These are phyloP conservation scores for Huiozyma sinensis DNA, from an alignment of 805 yeast species.

Conservation along the genomic window DNA sequence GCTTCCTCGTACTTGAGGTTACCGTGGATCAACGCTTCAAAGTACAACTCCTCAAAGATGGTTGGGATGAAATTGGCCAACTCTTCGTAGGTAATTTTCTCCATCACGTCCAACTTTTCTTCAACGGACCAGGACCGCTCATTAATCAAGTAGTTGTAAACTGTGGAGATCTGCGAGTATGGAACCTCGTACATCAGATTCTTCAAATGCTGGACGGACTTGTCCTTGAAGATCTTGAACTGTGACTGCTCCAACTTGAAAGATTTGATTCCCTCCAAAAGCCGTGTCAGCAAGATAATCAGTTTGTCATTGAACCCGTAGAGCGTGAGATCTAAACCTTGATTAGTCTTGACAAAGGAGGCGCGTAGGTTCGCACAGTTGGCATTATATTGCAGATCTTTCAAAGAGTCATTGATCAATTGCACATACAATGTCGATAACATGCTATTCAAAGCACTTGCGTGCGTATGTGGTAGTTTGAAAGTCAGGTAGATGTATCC, in stretches of 20 bases:
- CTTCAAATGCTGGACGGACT: conserved; percentile 46
- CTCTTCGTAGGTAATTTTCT: conserved; percentile 37
- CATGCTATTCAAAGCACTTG: conserved; percentile 48
- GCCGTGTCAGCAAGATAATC: conserved; percentile 46
- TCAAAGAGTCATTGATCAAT: conserved; percentile 60
- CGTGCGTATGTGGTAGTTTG: conserved; percentile 51
- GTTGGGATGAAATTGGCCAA: conserved; percentile 41
- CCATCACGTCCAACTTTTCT: conserved; percentile 46
- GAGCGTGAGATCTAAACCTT: conserved; percentile 58
- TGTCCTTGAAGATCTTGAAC: conserved; percentile 58
- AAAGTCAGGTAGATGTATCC: conserved; percentile 58
- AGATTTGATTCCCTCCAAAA: conserved; percentile 41
- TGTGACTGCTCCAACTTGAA: conserved; percentile 46
- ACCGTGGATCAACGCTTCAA: conserved; percentile 71
- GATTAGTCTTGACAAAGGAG: conserved; percentile 47
- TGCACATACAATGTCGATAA: conserved; percentile 56
- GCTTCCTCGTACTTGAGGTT: conserved; percentile 53
- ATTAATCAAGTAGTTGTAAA: conserved; percentile 53
- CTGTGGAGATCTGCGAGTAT: conserved; percentile 61
- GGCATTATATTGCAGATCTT: conserved; percentile 72
- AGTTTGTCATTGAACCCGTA: conserved; percentile 82
- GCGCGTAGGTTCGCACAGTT: conserved; percentile 65
- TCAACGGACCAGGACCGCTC: conserved; percentile 58
- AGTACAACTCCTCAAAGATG: conserved; percentile 47
- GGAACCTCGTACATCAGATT: conserved; percentile 71